Base-by-base conservation (phyloP, 179 eudicot genomes). In the Silene vulgaris region DNA sequence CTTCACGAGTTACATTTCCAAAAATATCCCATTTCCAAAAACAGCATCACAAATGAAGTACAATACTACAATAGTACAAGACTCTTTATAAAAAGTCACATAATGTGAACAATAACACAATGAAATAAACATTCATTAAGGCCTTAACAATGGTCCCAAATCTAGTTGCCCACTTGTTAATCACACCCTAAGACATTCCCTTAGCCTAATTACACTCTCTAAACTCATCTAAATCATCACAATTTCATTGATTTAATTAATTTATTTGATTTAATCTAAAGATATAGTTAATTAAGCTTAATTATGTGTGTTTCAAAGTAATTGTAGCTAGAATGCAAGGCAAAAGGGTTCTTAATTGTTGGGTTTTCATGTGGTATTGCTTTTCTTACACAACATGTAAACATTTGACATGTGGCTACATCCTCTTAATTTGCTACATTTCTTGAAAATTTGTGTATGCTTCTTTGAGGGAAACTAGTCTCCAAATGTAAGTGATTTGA, bases 321-420 rank as follows among this genome's bases (percentile, higher is more conserved):
- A 28, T 69, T 78, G 78, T 80, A 77, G 78, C 20, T 50, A 40
- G 72, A 82, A 65, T 70, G 59, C 28, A 79, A 73, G 74, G 81
- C 85, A 84, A 72, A 68, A 35, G 30, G 54, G 75, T 56, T 66
- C 71, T 60, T 6, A 45, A 63, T 50, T 63, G 52, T 50, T 62
- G 59, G 76, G 64, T 29, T 75, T 65, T 76, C 83, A 80, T 78
- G 74, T 75, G 81, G 74, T 65, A 59, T 72, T 83, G 78, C 80
- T 74, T 80, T 35, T 28, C 75, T 61, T 63, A 45, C 45, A 20
- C 75, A 74, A 66, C 75, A 65, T 37, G 66, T 59, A 50, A 73
- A 77, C 75, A 23, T 73, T 78, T 74, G 80, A 81, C 84, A 84
- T 71, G 73, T 84, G 87, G 85, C 82, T 72, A n/a, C 75, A 5